These are phyloP conservation scores for Fusarium anthophilum DNA, from an alignment of 2,329 filamentous ascomycete genomes.

Conservation along the genomic window DNA sequence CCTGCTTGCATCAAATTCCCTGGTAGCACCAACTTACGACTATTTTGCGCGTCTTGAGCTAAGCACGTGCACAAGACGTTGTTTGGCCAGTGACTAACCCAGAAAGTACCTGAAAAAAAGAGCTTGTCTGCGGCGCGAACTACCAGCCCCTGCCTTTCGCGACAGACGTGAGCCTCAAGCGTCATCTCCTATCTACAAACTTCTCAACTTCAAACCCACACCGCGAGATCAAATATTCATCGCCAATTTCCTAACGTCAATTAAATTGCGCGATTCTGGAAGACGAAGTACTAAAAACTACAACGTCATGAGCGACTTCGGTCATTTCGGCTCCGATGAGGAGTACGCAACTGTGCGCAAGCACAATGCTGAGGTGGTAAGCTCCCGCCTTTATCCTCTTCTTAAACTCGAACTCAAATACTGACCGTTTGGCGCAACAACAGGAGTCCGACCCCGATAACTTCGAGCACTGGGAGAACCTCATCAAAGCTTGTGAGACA, in stretches of 20 bases:
- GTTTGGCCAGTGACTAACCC: constrained; percentile 20
- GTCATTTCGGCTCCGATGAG: constrained; percentile 77
- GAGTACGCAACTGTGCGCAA: constrained; percentile 85
- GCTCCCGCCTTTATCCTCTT: constrained; percentile 19
- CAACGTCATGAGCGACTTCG: constrained; percentile 74
- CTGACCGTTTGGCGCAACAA: constrained; percentile 34
- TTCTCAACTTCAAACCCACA: constrained; percentile 22
- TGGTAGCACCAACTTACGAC: constrained; percentile 14
- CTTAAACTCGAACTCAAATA: neutral
- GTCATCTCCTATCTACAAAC: constrained; percentile 38
- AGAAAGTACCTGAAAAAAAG: constrained; percentile 32
- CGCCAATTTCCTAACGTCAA: constrained; percentile 2
- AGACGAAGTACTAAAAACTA: neutral
- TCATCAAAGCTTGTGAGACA: constrained; percentile 82
- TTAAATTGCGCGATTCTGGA: constrained; percentile 21
- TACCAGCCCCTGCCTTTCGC: constrained; percentile 43
- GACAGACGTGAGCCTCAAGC: constrained; percentile 36
- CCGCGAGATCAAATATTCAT: neutral
- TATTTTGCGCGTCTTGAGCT: neutral
- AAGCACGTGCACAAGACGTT: constrained; percentile 22
- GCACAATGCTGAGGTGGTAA: constrained; percentile 79
- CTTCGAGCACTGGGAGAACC: constrained; percentile 94
- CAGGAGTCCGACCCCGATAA: constrained; percentile 81
- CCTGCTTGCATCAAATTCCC: constrained; percentile 24
- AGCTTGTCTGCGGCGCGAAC: constrained; percentile 33